Conservation (phyloP, 805 yeast species). For the Candida gorgasii region DNA sequence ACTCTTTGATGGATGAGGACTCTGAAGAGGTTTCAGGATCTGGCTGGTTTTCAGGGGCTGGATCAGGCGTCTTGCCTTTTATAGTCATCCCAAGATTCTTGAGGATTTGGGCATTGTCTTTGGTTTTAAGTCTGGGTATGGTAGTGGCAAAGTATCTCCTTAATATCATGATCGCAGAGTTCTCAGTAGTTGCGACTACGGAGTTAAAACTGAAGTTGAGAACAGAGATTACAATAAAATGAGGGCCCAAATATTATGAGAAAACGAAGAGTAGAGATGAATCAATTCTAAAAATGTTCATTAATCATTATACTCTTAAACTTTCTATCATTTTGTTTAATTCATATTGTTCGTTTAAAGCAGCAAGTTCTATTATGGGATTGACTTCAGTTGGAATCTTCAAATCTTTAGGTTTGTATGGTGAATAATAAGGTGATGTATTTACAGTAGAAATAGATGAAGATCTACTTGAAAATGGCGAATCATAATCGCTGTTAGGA, state of each 20-base stretch:
- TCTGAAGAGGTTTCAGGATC: slow-evolving; percentile 3
- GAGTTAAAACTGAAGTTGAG: too few relatives aligned
- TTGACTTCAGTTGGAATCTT: slow-evolving; percentile 20
- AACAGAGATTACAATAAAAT: too few relatives aligned
- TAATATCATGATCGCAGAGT: too few relatives aligned
- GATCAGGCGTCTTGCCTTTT: slow-evolving; percentile 21
- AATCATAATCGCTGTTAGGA: neutral
- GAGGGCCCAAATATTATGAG: too few relatives aligned
- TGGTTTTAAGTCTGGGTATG: slow-evolving; percentile 10
- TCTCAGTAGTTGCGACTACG: too few relatives aligned
- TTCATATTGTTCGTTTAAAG: slow-evolving; percentile 34
- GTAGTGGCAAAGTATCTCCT: slow-evolving; percentile 16
- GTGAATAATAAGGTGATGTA: too few relatives aligned
- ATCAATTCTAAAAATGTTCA: neutral
- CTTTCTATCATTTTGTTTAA: slow-evolving; percentile 28
- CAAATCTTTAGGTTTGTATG: neutral
- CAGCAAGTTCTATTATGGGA: slow-evolving; percentile 37
- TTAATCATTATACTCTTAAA: slow-evolving; percentile 14
- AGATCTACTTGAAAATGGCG: slow-evolving; percentile 4
- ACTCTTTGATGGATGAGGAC: slow-evolving; percentile 9
- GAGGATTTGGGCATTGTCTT: slow-evolving; percentile 18
- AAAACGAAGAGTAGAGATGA: slow-evolving; percentile 7
- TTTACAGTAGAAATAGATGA: slow-evolving; percentile 6
- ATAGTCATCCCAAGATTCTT: slow-evolving; percentile 32
- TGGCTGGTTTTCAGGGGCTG: neutral